phyloP scores from a whole-genome alignment of 163 green algal species.

The Chloroidium sp. region DNA sequence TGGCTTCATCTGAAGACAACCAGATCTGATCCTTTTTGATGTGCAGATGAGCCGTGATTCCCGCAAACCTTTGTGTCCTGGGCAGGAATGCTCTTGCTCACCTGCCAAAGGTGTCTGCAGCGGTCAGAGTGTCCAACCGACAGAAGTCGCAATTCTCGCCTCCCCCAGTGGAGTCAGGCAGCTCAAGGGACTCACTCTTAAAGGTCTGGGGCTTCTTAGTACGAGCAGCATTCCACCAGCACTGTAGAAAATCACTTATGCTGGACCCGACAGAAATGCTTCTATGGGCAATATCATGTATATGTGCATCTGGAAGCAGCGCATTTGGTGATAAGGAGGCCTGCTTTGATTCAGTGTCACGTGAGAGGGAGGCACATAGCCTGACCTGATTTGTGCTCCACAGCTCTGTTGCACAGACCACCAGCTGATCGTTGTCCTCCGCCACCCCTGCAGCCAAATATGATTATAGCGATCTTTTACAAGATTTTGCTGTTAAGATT shows the following conservation, averaged over 20 bases:
- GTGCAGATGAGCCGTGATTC: background rate
- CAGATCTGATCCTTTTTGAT: background rate
- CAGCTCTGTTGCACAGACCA: constrained; percentile 24
- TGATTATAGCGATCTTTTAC: background rate
- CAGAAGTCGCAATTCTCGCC: constrained; percentile 66
- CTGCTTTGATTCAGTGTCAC: background rate
- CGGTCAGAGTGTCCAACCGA: constrained; percentile 46
- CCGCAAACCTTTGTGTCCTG: background rate
- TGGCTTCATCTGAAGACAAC: background rate
- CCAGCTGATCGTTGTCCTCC: constrained; percentile 21
- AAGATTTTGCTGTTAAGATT: no score
- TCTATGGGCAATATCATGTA: background rate
- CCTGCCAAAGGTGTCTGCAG: constrained; percentile 52
- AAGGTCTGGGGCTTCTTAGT: constrained; percentile 72
- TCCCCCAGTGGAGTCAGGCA: constrained; percentile 37
- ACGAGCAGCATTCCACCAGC: constrained; percentile 63
- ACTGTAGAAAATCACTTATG: constrained; percentile 20
- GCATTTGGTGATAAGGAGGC: background rate
- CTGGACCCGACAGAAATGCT: background rate
- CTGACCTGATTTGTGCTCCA: background rate
- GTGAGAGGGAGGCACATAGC: background rate
- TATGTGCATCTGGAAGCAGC: background rate
- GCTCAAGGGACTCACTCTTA: constrained; percentile 4
- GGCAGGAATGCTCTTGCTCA: background rate
- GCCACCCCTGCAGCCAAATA: constrained; percentile 11